Conservation (phyloP, 116 monocot species). For the Cymodocea nodosa region DNA sequence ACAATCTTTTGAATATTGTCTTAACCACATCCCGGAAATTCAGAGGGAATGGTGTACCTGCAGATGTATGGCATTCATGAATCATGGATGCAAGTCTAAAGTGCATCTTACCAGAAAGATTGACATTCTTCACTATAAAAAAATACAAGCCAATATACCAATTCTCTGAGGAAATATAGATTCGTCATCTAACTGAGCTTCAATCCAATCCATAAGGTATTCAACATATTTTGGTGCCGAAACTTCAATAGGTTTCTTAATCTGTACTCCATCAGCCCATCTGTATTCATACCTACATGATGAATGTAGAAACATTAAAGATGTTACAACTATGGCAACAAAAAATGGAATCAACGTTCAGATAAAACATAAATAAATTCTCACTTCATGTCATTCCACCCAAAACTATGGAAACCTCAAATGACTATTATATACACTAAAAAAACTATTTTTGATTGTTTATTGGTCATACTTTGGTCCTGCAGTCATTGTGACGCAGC, state of each 20-base stretch:
- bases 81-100: background rate
- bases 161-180: slow-evolving; percentile 91
- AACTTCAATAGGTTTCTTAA: slow-evolving; percentile 97
- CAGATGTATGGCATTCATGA: background rate
- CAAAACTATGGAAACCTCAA: background rate
- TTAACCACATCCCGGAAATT: slow-evolving; percentile 97
- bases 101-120: background rate
- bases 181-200: slow-evolving; percentile 89
- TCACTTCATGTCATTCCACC: too few species aligned
- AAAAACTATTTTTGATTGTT: background rate
- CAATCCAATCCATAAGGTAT: slow-evolving; percentile 99
- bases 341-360: background rate
- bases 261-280: slow-evolving; percentile 98
- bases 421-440: background rate
- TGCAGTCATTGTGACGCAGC: slow-evolving; percentile 93
- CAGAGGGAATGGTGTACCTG: slow-evolving; percentile 78
- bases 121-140: background rate
- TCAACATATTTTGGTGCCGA: slow-evolving; percentile 99
- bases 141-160: slow-evolving; percentile 22
- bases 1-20: slow-evolving; percentile 89
- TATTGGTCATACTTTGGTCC: slow-evolving; percentile 61
- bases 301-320: background rate
- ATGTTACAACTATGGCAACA: background rate
- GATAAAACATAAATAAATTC: background rate
- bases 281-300: slow-evolving; percentile 83